Evolutionary conservation across 148 eudicot genomes (phyloP), one percentile per base, ranked within the genome.

Genomic region (Rhododendron ovatum): DNA sequence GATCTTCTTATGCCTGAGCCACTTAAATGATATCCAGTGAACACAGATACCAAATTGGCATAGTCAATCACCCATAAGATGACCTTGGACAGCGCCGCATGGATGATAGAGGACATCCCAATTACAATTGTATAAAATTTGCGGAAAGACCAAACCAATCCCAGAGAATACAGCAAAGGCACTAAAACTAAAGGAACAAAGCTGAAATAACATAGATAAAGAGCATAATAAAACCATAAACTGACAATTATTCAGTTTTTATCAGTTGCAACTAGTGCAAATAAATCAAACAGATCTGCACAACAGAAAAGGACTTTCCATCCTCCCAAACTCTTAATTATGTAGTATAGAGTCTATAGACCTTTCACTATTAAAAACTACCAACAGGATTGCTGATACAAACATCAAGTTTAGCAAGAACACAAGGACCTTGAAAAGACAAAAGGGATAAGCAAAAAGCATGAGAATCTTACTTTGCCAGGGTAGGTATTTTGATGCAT

Each of bases 401-500:
- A 41, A 24, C 48, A 82, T 35, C 7, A 61, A 61, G 12, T 53
- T 53, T 57, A 82, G 84, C 73, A 69, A 71, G 80, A 84, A 71
- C 74, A 74, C 35, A 71, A 51, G 63, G 43, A 73, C 75, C 30
- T 83, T 41, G 22, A 33, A 82, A 39, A 53, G 39, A 81, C 53
- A 2, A 8, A 59, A 86, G 45, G 61, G 12, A 82, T 26, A 82
- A 74, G 24, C 61, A 73, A 83, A 80, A 67, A 71, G 73, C 39
- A 15, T 41, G 71, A 84, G 84, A 39, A 81, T 85, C 98, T 94
- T 95, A 97, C 99, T 93, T 97, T 87, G 98, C 95, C 88, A 97
- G 94, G 75, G 90, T 90, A 18, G 92, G 98, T 53, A 91, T 86
- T 90, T 94, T 97, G 91, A 95, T 92, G 93, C 99, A 97, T 78